Evolutionary conservation across 257 asterid species (phyloP), one percentile per base, ranked within the genome.

Genomic region (Rehmannia glutinosa): DNA sequence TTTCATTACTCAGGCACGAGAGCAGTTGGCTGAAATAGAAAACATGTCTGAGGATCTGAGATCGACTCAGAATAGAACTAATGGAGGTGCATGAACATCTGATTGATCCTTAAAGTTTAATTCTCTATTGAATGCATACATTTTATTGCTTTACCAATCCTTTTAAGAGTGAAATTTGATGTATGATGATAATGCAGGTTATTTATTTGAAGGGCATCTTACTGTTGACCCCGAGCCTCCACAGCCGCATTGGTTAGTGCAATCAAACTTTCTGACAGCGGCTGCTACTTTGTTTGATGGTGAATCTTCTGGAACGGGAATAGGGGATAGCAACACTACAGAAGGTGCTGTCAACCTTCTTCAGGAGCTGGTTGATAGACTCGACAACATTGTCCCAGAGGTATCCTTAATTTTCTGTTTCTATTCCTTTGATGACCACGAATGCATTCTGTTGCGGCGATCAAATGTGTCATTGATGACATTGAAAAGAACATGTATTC

Each of bases 181-280:
- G n/a, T n/a, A n/a, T 11, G 20, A 43, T 41, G 9, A 8, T 65
- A 59, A 51, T 77, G 55, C 87, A 92, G 98, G 98, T 52, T 92
- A 77, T 75, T 82, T 92, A 51, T 92, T 92, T 63, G 98, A 92
- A 81, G 98, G 98, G 77, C 98, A 92, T 75, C 95, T 92, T n/a
- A 92, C 98, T 19, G 96, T 89, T n/a, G 97, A 92, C 72, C 84
- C 82, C 11, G 97, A 89, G 83, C 97, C 98, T 76, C 91, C 90
- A 35, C 93, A 87, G 78, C 95, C 97, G 1, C 80, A 78, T 57
- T 92, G 97, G 98, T 69, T 92, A 60, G 84, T 89, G 64, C 88
- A 36, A 27, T 71, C 92, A 23, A 86, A 84, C 71, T 79, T 92
- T 59, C 74, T 84, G 49, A 72, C 82, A 1, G 96, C 98, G 3